Base-by-base conservation (phyloP, 1,284 basidiomycete genomes). In the Microbotryum silenes-acaulis region DNA sequence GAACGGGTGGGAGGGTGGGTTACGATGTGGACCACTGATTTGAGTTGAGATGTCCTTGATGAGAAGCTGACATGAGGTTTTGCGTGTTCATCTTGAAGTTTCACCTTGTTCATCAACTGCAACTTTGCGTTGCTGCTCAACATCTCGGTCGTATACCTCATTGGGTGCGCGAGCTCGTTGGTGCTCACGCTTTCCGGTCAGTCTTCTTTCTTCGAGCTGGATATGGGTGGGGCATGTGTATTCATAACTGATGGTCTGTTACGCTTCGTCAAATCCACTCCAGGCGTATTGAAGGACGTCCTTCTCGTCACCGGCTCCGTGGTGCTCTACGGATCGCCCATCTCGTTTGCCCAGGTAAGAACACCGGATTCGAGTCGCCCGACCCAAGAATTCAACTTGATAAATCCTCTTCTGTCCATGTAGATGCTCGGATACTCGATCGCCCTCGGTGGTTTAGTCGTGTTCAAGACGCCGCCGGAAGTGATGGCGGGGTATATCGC, bases 51-150 rank as follows among this genome's bases (percentile, higher is more conserved):
- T 3, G 16, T 1, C 0, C 16, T 42, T 4, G 37, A 42, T 12
- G 16, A 10, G 12, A 12, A 12, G 16, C 37, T 42, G 37, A 42
- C 16, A 6, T 42, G 12, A 1, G 16, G 27, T 27, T 27, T 27
- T 27, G 6, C 27, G 27, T 27, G 27, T 42, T 42, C 37, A 4
- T 42, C 6, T 42, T 42, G 37, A 14, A 42, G 37, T 25, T 62
- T 76, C 31, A 73, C 78, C 47, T 73, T 80, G 18, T 64, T 79
- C 60, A 67, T 75, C 56, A 80, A 79, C 67, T 78, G 77, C 12
- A 72, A 73, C 33, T 73, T 78, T 45, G 78, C 79, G 3, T 77
- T 80, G 53, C 71, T 73, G n/a, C 72, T 80, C 57, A 79, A 80
- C 72, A 71, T 79, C 50, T 74, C 78, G 6, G 72, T 73, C 21